phyloP scores from a whole-genome alignment of 2,329 filamentous ascomycete species.

The Claviceps digitariae region DNA sequence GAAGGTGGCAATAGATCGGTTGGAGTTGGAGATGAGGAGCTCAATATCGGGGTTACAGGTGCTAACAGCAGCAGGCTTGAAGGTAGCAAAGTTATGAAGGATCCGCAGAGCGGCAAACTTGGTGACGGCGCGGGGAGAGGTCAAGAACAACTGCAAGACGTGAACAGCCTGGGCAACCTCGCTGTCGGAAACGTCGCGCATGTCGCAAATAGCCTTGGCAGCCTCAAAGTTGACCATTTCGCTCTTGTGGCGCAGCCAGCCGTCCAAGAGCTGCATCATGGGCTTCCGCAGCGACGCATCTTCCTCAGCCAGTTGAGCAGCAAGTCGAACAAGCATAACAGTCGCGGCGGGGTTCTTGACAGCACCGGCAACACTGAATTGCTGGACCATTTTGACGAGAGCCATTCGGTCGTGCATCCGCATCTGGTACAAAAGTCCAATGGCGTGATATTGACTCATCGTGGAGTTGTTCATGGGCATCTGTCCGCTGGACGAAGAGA shows the following conservation, averaged over 20 bases:
- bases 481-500: conserved; percentile 64
- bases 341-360: conserved; percentile 92
- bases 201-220: conserved; percentile 92
- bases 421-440: conserved; percentile 96
- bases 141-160: conserved; percentile 91
- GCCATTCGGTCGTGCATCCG: conserved; percentile 96
- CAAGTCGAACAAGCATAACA: conserved; percentile 82
- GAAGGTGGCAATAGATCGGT: conserved; percentile 94
- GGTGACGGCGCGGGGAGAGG: conserved; percentile 85
- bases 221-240: conserved; percentile 99
- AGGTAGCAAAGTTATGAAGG: conserved; percentile 88
- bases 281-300: conserved; percentile 78
- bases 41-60: conserved; percentile 97
- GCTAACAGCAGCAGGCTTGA: conserved; percentile 87
- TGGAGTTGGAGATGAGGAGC: conserved; percentile 88
- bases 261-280: conserved; percentile 94
- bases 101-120: conserved; percentile 97
- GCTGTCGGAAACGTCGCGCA: conserved; percentile 82
- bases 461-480: conserved; percentile 82
- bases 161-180: conserved; percentile 90
- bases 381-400: conserved; percentile 99
- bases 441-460: conserved; percentile 97
- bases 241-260: conserved; percentile 95
- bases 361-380: conserved; percentile 81
- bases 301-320: conserved; percentile 87